These are phyloP conservation scores for Cordyceps cicadae DNA, from an alignment of 2,329 filamentous ascomycete species.

Conservation along the genomic window DNA sequence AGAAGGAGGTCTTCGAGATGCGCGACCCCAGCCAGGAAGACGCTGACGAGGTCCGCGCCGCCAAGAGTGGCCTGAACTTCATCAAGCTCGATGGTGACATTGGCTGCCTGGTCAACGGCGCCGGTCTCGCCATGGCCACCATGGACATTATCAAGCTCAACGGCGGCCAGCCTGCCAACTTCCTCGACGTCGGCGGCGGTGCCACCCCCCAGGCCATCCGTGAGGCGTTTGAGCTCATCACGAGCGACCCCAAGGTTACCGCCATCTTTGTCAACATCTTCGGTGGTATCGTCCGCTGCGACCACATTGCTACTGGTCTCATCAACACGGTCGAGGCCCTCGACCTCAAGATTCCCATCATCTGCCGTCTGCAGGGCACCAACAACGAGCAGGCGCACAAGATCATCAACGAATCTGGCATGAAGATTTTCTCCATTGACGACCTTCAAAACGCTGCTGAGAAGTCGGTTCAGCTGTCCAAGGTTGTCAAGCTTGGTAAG, in stretches of 20 bases:
- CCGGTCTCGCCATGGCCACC: slow-evolving; percentile 98
- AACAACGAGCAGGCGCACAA: slow-evolving; percentile 95
- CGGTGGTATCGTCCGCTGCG: slow-evolving; percentile 95
- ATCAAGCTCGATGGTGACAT: slow-evolving; percentile 99
- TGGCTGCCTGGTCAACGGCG: slow-evolving; percentile 97
- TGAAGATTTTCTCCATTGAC: slow-evolving; percentile 99
- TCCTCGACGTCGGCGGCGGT: slow-evolving; percentile 96
- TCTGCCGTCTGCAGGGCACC: slow-evolving; percentile 94
- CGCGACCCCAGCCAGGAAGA: slow-evolving; percentile 95
- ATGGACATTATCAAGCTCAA: slow-evolving; percentile 99
- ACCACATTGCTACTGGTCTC: slow-evolving; percentile 91
- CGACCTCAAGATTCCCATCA: slow-evolving; percentile 93
- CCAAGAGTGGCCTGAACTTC: slow-evolving; percentile 93
- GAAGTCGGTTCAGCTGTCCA: slow-evolving; percentile 97
- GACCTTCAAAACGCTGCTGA: slow-evolving; percentile 95
- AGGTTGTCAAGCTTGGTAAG: slow-evolving; percentile 96
- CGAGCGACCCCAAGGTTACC: slow-evolving; percentile 93
- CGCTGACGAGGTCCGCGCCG: slow-evolving; percentile 92
- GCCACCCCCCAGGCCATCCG: slow-evolving; percentile 94
- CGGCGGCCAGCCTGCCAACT: slow-evolving; percentile 92
- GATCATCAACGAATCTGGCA: slow-evolving; percentile 88
- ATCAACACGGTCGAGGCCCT: slow-evolving; percentile 90
- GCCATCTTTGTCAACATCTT: slow-evolving; percentile 99
- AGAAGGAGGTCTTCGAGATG: slow-evolving; percentile 92
- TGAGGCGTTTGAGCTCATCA: slow-evolving; percentile 97